Conservation (phyloP, 805 yeast genomes). For the Metschnikowia hibisci region DNA sequence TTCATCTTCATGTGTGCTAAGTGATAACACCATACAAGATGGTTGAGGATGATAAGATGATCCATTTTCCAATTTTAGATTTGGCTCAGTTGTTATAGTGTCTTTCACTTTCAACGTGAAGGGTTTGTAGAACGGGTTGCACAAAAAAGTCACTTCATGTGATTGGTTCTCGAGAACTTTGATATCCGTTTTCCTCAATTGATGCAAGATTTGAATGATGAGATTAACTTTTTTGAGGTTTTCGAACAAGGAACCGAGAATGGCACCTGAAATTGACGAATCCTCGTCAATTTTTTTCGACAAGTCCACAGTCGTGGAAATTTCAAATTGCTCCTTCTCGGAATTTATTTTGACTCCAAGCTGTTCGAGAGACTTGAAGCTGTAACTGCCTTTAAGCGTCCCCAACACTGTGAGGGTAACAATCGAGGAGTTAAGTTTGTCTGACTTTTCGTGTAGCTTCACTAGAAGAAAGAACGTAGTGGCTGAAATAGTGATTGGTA, state of each 20-base stretch:
- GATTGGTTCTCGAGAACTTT: slow-evolving; percentile 25
- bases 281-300: slow-evolving; percentile 22
- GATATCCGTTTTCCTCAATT: slow-evolving; percentile 27
- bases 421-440: not conserved
- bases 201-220: slow-evolving; percentile 32
- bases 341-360: slow-evolving; percentile 22
- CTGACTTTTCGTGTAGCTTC: slow-evolving; percentile 17
- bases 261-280: slow-evolving; percentile 7
- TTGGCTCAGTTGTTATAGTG: not conserved
- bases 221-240: slow-evolving; percentile 29
- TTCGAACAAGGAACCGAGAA: slow-evolving; percentile 27
- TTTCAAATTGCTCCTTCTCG: slow-evolving; percentile 24
- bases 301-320: slow-evolving; percentile 27
- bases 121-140: slow-evolving; percentile 23
- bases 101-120: slow-evolving; percentile 17
- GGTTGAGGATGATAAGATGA: too few relatives aligned
- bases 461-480: slow-evolving; percentile 31
- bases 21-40: slow-evolving; percentile 1
- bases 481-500: slow-evolving; percentile 33
- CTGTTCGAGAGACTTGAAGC: slow-evolving; percentile 17
- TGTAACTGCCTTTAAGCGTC: slow-evolving; percentile 17
- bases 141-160: slow-evolving; percentile 26
- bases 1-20: slow-evolving; percentile 11
- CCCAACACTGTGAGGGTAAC: slow-evolving; percentile 22
- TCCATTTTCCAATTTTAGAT: not conserved